Evolutionary conservation across 1,284 basidiomycete genomes (phyloP), one percentile per base, ranked within the genome.

Genomic region (Ceratobasidium sp.): DNA sequence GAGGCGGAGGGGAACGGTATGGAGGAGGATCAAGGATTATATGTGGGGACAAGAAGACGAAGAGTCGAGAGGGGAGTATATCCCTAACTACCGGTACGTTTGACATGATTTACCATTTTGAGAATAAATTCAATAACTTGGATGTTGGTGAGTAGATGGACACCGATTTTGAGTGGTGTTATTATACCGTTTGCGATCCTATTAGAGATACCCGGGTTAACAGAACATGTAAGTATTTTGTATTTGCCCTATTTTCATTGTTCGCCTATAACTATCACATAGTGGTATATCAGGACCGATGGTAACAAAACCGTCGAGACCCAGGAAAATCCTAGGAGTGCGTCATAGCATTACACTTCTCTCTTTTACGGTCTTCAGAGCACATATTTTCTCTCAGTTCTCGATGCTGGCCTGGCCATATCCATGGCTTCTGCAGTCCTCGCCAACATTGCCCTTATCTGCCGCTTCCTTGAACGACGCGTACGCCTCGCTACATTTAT

Each of bases 111-210:
- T 33, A 33, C 33, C 33, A 33, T 33, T 33, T 33, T 33, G 33
- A 33, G 33, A 33, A 33, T 33, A 33, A 33, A 33, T 33, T 33
- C 33, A 33, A 33, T 33, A 33, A 33, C 33, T 33, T 33, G 33
- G 33, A 7, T 80, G 80, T 69, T 82, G 81, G 55, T 72, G 33
- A 20, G 81, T 15, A 84, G 85, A 70, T 81, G 84, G 78, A 86
- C 90, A 3, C 94, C 93, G 0, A 92, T 95, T 73, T 79, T 94
- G 26, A 90, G 91, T 10, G 94, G 94, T 9, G 86, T 94, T 20
- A 82, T 92, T 46, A 91, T 94, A 23, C 94, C 94, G 0, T 94
- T 95, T 82, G 89, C 91, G 18, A 94, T 96, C 78, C 87, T 96
- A 23, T 87, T 96, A 40, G 94, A 94, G 82, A 93, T 95, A 61